Evolutionary conservation across 2,329 filamentous ascomycete genomes (phyloP).

Genomic region (Colletotrichum liaoningense): DNA sequence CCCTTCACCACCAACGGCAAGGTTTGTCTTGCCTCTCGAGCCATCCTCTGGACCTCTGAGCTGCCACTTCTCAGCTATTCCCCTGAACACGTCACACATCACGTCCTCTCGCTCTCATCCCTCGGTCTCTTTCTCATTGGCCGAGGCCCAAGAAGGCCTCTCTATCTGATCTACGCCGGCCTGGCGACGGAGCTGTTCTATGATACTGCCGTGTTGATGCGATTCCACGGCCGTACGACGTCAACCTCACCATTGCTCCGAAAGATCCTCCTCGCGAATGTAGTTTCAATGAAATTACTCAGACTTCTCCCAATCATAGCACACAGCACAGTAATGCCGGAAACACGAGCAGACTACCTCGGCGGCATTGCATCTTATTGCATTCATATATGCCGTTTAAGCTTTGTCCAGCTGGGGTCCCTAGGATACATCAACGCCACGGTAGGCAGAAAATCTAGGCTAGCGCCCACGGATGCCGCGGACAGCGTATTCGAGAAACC

Average conservation of each 20-base stretch:
- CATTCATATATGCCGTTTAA: not conserved
- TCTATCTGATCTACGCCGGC: slow-evolving; percentile 33
- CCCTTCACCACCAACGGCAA: slow-evolving; percentile 13
- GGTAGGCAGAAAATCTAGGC: not conserved
- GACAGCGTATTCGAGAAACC: not conserved
- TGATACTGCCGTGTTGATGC: slow-evolving; percentile 16
- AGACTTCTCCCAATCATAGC: slow-evolving; percentile 2
- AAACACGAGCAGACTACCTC: not conserved
- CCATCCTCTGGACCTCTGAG: slow-evolving; percentile 35
- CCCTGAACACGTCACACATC: slow-evolving; percentile 31
- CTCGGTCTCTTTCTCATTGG: slow-evolving; percentile 1
- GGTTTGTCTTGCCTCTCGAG: slow-evolving; percentile 28
- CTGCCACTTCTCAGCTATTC: slow-evolving; percentile 30
- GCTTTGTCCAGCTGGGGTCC: slow-evolving; percentile 11
- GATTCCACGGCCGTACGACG: slow-evolving; percentile 8
- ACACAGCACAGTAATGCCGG: not conserved
- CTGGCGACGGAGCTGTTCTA: slow-evolving; percentile 33
- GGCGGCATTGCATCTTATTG: not conserved
- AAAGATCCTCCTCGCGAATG: not conserved
- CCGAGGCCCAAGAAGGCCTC: not conserved
- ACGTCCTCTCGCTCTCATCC: slow-evolving; percentile 29
- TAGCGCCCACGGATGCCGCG: not conserved
- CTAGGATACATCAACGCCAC: not conserved
- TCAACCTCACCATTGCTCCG: not conserved
- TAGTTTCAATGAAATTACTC: not conserved